A percentile compares a stretch with the other conserved stretches of the same genome.
Conservation (phyloP, 2,329 filamentous ascomycete species). For the Polytolypa hystricis region DNA sequence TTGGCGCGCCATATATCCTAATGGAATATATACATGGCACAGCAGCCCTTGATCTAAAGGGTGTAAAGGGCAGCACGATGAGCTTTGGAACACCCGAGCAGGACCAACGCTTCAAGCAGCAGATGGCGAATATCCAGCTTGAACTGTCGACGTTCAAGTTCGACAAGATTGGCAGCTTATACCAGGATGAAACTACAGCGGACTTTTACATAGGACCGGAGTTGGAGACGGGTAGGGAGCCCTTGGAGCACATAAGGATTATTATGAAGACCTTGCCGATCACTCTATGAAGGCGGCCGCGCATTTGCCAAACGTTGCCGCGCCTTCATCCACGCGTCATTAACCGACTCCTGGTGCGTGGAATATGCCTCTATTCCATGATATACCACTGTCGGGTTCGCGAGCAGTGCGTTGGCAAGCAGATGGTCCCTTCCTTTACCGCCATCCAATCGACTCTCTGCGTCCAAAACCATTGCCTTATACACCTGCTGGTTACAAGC, state of each 20-base stretch:
- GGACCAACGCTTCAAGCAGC: constrained; percentile 3
- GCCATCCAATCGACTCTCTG: no score
- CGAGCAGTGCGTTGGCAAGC: no score
- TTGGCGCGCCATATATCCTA: constrained; percentile 5
- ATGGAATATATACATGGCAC: constrained; percentile 8
- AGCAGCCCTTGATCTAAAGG: not conserved
- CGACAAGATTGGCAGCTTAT: constrained; percentile 3
- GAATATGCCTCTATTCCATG: no score
- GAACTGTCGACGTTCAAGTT: constrained; percentile 6
- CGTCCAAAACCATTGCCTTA: no score
- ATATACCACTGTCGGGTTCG: no score
- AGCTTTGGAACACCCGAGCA: constrained; percentile 1
- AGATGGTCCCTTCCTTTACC: no score
- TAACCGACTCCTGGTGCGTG: no score
- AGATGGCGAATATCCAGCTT: constrained; percentile 7
- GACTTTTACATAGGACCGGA: constrained; percentile 4
- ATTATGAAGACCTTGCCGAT: constrained; percentile 3
- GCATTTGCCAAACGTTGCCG: no score
- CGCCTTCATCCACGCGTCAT: no score
- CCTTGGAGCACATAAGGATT: constrained; percentile 2
- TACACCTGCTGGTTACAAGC: no score
- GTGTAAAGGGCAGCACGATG: not conserved
- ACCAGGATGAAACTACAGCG: not conserved
- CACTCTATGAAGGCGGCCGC: no score
- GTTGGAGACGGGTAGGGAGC: constrained; percentile 3